Conservation (phyloP, 768 basidiomycete species). For the Suillus ampliporus region DNA sequence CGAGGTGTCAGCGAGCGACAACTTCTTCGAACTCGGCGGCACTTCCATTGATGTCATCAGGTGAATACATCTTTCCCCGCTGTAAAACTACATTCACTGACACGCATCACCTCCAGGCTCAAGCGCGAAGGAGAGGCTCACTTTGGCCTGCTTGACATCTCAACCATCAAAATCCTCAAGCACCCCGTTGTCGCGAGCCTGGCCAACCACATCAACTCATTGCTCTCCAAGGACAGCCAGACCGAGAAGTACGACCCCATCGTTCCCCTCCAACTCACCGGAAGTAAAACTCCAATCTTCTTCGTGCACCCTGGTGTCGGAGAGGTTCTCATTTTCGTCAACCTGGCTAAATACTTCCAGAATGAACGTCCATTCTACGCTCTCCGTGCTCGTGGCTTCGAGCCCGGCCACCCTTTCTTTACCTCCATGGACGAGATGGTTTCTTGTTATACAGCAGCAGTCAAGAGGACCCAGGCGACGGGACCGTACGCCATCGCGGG, state of each 20-base stretch:
- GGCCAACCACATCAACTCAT: slow-evolving; percentile 36
- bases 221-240: slow-evolving; percentile 25
- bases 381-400: slow-evolving; percentile 47
- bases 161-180: slow-evolving; percentile 46
- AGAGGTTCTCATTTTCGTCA: slow-evolving; percentile 47
- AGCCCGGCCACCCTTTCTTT: slow-evolving; percentile 36
- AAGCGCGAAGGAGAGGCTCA: slow-evolving; percentile 33
- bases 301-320: slow-evolving; percentile 52
- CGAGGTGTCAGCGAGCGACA: slow-evolving; percentile 37
- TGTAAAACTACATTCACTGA: background rate
- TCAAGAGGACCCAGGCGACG: slow-evolving; percentile 32
- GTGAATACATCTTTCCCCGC: slow-evolving; percentile 1
- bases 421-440: slow-evolving; percentile 41
- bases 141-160: slow-evolving; percentile 38
- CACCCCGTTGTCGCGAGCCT: slow-evolving; percentile 36
- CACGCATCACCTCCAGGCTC: slow-evolving; percentile 14
- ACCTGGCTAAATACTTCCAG: slow-evolving; percentile 46
- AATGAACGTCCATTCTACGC: slow-evolving; percentile 47
- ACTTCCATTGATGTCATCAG: slow-evolving; percentile 45
- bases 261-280: slow-evolving; percentile 44
- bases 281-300: slow-evolving; percentile 48
- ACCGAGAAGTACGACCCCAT: slow-evolving; percentile 44
- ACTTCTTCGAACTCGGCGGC: slow-evolving; percentile 48
- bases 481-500: slow-evolving; percentile 44
- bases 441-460: slow-evolving; percentile 34